Percentiles rank a stretch among this genome's conserved stretches.
These are phyloP conservation scores for Euphorbia peplus DNA, from an alignment of 345 rosid species.

Conservation along the genomic window DNA sequence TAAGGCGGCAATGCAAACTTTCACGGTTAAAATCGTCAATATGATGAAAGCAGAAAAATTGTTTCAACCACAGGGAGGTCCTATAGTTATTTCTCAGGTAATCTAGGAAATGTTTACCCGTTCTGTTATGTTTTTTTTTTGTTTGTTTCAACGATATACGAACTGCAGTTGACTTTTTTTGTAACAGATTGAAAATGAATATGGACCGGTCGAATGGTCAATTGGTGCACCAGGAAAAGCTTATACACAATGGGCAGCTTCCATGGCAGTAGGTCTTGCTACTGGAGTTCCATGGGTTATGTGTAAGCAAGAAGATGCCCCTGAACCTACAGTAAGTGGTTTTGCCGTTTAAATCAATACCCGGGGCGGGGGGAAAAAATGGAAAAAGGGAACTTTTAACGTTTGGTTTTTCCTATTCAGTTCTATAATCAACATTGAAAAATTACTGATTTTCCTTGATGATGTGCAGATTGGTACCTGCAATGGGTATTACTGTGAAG, in stretches of 20 bases:
- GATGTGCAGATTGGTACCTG: slow-evolving; percentile 35
- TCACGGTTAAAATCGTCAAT: slow-evolving; percentile 35
- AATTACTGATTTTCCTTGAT: background rate
- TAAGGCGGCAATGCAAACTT: slow-evolving; percentile 36
- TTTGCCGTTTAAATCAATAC: background rate
- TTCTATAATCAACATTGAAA: background rate
- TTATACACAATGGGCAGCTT: slow-evolving; percentile 46
- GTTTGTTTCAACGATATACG: background rate
- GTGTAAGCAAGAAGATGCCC: slow-evolving; percentile 57
- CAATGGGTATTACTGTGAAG: slow-evolving; percentile 44
- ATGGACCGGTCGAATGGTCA: slow-evolving; percentile 24
- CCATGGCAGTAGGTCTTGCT: slow-evolving; percentile 42
- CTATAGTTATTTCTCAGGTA: slow-evolving; percentile 50
- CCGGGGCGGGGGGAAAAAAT: too few species aligned
- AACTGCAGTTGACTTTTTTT: background rate
- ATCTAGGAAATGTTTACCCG: too few species aligned
- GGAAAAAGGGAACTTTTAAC: background rate
- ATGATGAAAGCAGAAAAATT: slow-evolving; percentile 39
- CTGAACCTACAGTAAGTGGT: slow-evolving; percentile 37
- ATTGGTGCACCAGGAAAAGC: slow-evolving; percentile 30
- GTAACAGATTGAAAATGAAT: slow-evolving; percentile 29
- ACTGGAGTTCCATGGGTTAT: slow-evolving; percentile 54
- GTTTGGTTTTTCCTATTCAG: background rate
- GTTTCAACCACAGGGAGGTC: slow-evolving; percentile 47
- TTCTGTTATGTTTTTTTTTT: background rate